Base-by-base conservation (phyloP, 805 yeast species). In the Yamadazyma phyllophila region DNA sequence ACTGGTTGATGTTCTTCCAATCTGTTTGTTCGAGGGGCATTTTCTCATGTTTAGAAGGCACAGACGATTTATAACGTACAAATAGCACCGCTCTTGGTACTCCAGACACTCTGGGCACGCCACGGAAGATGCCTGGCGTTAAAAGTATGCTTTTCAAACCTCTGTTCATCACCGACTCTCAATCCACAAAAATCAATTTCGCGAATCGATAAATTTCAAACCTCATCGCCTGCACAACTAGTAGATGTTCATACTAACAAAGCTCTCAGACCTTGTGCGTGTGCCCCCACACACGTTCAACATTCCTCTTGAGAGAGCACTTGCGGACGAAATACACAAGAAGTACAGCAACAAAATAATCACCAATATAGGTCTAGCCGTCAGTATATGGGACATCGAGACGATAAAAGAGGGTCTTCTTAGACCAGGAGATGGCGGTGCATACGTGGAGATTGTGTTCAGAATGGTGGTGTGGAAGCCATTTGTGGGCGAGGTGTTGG, bases 361-460 rank as follows among this genome's bases (percentile, higher is more conserved):
- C 36, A 85, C 84, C 41, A 85, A 85, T 58, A 71, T 90, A 14
- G 99, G 99, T 1, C 74, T 94, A 2, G 91, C 89, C 36, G 68
- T 94, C 13, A 76, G 94, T 1, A 76, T 92, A 13, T 92, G 92
- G 83, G 99, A 94, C 61, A 62, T 94, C 3, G 66, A 83, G 37
- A 77, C 76, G n/a, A 82, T 86, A 20, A 88, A 87, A 40, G 98
- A 94, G 55, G 99, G 98, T 4, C 74, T 88, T 52, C 72, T 94
- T 48, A 85, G 82, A 56, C 96, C 96, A 1, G 98, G 99, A 7
- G 98, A 94, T 65, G 98, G 99, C 7, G 89, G 91, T 1, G 76
- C 89, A 4, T 91, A 76, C 56, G 82, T 88, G 34, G 85, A 83
- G 51, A 87, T 85, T 14, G 77, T 72, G 45, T 88, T 90, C 59